A percentile compares a stretch with the other conserved stretches of the same genome.
Conservation (phyloP, 495 filamentous ascomycete species). For the Tuber brumale region DNA sequence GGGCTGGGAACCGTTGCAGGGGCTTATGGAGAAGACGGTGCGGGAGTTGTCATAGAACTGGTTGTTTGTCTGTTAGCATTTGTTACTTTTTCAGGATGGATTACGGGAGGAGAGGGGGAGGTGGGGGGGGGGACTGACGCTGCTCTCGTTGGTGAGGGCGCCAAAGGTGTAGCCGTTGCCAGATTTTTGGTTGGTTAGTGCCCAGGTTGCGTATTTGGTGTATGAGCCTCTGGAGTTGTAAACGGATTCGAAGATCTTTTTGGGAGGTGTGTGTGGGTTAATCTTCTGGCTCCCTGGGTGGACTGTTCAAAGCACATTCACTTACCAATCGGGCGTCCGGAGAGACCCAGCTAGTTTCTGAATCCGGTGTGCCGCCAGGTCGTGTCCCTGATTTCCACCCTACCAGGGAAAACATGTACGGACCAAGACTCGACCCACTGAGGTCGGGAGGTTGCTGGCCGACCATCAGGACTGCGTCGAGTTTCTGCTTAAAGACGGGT, state of each 20-base stretch:
- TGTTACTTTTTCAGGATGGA: not conserved
- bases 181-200: slow-evolving; percentile 45
- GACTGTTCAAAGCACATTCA: not conserved
- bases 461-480: slow-evolving; percentile 19
- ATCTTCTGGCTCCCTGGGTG: not conserved
- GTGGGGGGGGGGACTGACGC: not conserved
- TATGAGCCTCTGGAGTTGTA: not conserved
- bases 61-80: not conserved
- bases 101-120: too few species aligned
- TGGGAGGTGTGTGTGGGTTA: not conserved
- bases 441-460: slow-evolving; percentile 10
- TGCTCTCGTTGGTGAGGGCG: not conserved
- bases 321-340: slow-evolving; percentile 10
- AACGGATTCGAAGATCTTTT: not conserved
- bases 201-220: slow-evolving; percentile 12
- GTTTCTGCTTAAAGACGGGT: slow-evolving; percentile 7
- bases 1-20: slow-evolving; percentile 11
- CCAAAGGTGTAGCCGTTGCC: slow-evolving; percentile 41
- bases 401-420: slow-evolving; percentile 20
- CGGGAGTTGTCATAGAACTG: slow-evolving; percentile 12
- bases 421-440: not conserved
- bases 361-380: slow-evolving; percentile 4
- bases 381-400: slow-evolving; percentile 14
- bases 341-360: slow-evolving; percentile 10
- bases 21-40: slow-evolving; percentile 9